Evolutionary conservation across 1,284 basidiomycete species (phyloP), one percentile per base, ranked within the genome.

Genomic region (Tremellales sp.): DNA sequence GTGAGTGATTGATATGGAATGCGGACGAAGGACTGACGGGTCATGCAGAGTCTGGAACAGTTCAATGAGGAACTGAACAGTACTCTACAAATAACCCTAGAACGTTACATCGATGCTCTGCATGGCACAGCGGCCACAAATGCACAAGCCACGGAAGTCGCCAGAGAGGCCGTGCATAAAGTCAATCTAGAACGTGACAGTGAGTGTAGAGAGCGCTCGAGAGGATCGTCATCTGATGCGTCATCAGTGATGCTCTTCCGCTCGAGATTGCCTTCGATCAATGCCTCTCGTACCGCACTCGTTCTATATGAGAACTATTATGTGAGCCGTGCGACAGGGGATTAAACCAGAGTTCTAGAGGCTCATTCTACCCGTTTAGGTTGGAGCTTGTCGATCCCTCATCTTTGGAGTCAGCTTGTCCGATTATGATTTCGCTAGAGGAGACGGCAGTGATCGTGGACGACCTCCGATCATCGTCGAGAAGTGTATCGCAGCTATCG

Each of bases 361-460:
- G 22, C 26, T 31, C 19, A 24, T 36, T 45, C 37, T 12, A 27
- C 29, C n/a, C 14, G 9, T 83, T 48, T 79, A 80, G 57, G 86
- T 95, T 33, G 95, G 94, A 19, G 83, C 85, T 65, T 97, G 91
- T 48, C 53, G 56, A 34, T 75, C 74, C 63, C 76, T 98, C 28
- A 86, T 97, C 39, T 97, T 97, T 66, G 94, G 94, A 21, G 85
- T 97, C 53, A 84, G 82, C 54, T 74, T 99, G 45, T 83, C 85
- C 43, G 93, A 97, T 68, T 97, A 98, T 66, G 88, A 92, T 10
- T 90, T 86, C 26, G 81, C 86, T 4, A 82, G 89, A 52, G 80
- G 81, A 40, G 77, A 77, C 31, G 85, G 87, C 34, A 79, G 81
- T 9, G 81, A 88, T 56, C 68, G 73, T 19, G 70, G 70, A 4